These are phyloP conservation scores for Rhodamnia argentea DNA, from an alignment of 345 rosid genomes.

Conservation along the genomic window DNA sequence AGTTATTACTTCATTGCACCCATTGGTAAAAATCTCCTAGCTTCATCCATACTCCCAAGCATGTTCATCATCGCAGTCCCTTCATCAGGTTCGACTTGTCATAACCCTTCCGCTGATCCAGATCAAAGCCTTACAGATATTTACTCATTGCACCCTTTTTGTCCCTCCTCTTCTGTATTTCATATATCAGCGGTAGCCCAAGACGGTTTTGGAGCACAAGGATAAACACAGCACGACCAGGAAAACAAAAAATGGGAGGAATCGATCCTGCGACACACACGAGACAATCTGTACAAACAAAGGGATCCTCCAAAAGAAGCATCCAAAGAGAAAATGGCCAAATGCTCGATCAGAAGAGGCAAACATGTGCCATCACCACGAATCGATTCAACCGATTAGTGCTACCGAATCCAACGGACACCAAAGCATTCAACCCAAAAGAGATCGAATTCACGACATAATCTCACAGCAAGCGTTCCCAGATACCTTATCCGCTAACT, in stretches of 20 bases:
- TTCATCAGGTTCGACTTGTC: not conserved
- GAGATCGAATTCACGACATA: not conserved
- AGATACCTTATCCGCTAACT: not conserved
- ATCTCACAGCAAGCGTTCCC: not conserved
- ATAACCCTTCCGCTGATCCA: not conserved
- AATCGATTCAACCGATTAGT: not conserved
- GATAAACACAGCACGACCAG: not conserved
- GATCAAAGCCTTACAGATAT: not conserved
- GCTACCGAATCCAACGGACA: not conserved
- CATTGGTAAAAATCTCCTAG: not conserved
- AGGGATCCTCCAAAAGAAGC: not conserved
- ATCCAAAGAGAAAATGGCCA: not conserved
- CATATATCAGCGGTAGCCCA: not conserved
- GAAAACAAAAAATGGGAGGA: not conserved
- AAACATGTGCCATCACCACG: not conserved
- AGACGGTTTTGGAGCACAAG: not conserved
- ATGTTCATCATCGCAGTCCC: not conserved
- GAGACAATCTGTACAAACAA: not conserved
- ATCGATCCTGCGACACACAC: not conserved
- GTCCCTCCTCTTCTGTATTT: not conserved
- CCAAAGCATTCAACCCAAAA: not conserved
- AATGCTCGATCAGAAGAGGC: not conserved
- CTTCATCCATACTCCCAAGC: not conserved
- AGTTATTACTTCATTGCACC: not conserved
- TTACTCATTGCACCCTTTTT: not conserved